Evolutionary conservation across 306 rosid genomes (phyloP), one percentile per base, ranked within the genome.

Genomic region (Notholithocarpus densiflorus): DNA sequence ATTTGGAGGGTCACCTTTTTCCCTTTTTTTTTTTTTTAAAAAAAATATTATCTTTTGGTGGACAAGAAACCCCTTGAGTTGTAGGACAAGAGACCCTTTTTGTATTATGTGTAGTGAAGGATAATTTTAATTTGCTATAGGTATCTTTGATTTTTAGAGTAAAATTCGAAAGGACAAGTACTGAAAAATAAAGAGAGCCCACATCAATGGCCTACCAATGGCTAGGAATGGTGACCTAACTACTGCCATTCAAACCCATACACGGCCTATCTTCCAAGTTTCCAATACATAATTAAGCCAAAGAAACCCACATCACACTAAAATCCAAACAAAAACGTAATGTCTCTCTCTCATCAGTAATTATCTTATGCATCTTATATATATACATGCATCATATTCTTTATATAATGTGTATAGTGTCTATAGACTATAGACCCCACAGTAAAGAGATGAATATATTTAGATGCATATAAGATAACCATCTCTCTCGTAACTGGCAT

Each of bases 211-310:
- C 82, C 81, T 81, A 80, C 79, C 82, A 73, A 73, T 81, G 77
- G 78, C 86, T 84, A 52, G 80, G 85, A 82, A 75, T 86, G 86
- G 86, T 91, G 87, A 86, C 66, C 83, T 79, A 89, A 87, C 90
- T 66, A 82, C 85, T 68, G 62, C 74, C 76, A 40, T 57, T 74
- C 71, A 56, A 27, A 81, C 70, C 59, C 72, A 27, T n/a, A 45
- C 54, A 43, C 55, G 69, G 21, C 61, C 65, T 57, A 40, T 65
- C 24, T 66, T 64, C 71, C 68, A 56, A 14, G 59, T 69, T 69
- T 77, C 73, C 18, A 20, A 21, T 48, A 48, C 15, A 48, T 48
- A 37, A 13, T 56, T 56, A 23, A 65, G 61, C 53, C 59, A 59
- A 70, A 71, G 70, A 64, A 64, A 34, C 26, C 43, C 62, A 61